Conservation (phyloP, 2,329 filamentous ascomycete species). For the Fusarium floridanum region DNA sequence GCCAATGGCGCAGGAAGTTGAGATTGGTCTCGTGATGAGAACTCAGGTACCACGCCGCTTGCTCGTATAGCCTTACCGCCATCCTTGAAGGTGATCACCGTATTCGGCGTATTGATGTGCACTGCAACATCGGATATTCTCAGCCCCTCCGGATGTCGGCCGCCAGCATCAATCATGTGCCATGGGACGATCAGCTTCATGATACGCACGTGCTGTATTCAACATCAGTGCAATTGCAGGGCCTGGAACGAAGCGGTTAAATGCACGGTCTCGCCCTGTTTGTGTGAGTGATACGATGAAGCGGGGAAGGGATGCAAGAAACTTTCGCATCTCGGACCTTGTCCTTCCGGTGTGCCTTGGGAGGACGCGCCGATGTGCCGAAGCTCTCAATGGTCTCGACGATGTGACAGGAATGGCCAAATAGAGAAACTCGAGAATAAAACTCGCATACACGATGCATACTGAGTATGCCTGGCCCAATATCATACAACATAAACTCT, state of each 20-base stretch:
- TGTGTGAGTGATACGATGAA: not conserved
- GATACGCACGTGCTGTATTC: not conserved
- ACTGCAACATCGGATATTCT: not conserved
- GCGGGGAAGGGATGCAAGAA: not conserved
- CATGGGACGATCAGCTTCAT: not conserved
- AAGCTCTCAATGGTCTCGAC: accelerated
- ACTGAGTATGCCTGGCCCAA: not conserved
- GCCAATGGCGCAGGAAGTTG: not conserved
- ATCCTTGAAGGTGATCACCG: not conserved
- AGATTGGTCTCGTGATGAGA: not conserved
- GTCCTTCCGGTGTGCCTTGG: not conserved
- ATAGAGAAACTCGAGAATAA: not conserved
- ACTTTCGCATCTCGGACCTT: not conserved
- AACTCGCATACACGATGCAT: not conserved
- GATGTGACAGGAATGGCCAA: not conserved
- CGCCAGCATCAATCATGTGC: not conserved
- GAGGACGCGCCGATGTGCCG: not conserved
- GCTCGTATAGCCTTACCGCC: not conserved
- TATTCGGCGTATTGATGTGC: not conserved
- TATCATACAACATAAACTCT: not conserved
- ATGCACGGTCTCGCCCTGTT: not conserved
- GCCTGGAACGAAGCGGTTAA: not conserved
- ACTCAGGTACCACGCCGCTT: not conserved
- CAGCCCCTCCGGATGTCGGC: not conserved
- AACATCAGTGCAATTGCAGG: too few species aligned